Evolutionary conservation across 495 filamentous ascomycete species (phyloP).

Genomic region (Corynascus novoguineensis): DNA sequence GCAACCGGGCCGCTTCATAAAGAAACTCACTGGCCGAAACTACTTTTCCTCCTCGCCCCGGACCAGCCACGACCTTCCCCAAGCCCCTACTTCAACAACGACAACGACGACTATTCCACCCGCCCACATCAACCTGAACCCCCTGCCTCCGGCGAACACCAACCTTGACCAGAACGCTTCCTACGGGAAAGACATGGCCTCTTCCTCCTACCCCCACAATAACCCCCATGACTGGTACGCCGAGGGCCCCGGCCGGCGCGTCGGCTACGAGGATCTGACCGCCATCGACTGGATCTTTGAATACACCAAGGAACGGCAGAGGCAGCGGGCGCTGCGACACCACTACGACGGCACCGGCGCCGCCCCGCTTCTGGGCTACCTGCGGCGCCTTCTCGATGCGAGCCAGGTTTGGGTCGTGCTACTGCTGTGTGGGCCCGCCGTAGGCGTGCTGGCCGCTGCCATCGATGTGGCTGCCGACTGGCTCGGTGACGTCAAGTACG

Average conservation of each 20-base stretch:
- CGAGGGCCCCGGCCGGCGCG: slow-evolving; percentile 83
- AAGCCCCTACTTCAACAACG: neutral
- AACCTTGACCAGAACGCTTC: neutral
- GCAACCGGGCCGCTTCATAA: slow-evolving; percentile 48
- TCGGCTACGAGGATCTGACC: slow-evolving; percentile 93
- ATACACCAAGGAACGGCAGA: slow-evolving; percentile 92
- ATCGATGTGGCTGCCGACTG: slow-evolving; percentile 95
- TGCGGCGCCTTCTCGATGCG: slow-evolving; percentile 66
- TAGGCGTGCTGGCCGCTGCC: slow-evolving; percentile 74
- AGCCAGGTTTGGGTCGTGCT: slow-evolving; percentile 90
- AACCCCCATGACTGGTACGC: slow-evolving; percentile 79
- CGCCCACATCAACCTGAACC: neutral
- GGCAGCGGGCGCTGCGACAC: slow-evolving; percentile 71
- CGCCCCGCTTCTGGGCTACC: slow-evolving; percentile 57
- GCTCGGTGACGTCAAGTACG: slow-evolving; percentile 90
- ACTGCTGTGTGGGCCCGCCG: slow-evolving; percentile 66
- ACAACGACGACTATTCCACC: neutral
- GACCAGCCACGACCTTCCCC: neutral
- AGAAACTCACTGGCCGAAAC: slow-evolving; percentile 48
- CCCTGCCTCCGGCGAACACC: neutral
- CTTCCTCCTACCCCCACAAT: slow-evolving; percentile 38
- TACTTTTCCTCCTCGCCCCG: slow-evolving; percentile 1
- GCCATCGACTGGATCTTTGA: slow-evolving; percentile 99
- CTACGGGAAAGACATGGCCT: slow-evolving; percentile 4
- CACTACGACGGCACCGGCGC: slow-evolving; percentile 54